A percentile compares a stretch with the other conserved stretches of the same genome.
Conservation (phyloP, 495 filamentous ascomycete genomes). For the Pyronema omphalodes region DNA sequence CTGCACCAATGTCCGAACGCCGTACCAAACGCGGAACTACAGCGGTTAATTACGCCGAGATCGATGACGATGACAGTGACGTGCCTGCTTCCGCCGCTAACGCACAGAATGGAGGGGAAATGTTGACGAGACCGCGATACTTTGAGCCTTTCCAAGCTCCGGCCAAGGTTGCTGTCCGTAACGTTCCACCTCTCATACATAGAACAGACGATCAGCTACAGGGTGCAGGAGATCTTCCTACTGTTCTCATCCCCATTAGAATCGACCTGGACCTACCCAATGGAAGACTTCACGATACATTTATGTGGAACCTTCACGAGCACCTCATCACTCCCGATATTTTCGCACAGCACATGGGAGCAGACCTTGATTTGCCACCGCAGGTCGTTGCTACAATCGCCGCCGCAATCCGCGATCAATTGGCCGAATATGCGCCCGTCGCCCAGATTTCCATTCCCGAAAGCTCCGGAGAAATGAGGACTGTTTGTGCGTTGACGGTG, state of each 20-base stretch:
- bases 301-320: constrained; percentile 96
- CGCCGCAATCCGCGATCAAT: constrained; percentile 79
- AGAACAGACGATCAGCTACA: constrained; percentile 55
- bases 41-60: constrained; percentile 93
- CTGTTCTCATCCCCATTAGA: constrained; percentile 85
- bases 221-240: constrained; percentile 66
- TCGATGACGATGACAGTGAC: constrained; percentile 48
- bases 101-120: background rate
- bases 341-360: constrained; percentile 76
- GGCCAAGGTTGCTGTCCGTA: background rate
- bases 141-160: background rate
- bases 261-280: constrained; percentile 84
- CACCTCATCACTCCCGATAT: constrained; percentile 84
- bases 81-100: background rate
- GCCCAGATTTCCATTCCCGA: constrained; percentile 61
- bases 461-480: constrained; percentile 24
- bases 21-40: constrained; percentile 89
- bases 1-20: constrained; percentile 50
- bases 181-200: constrained; percentile 3
- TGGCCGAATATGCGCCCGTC: constrained; percentile 91
- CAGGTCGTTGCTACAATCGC: constrained; percentile 59
- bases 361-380: constrained; percentile 79
- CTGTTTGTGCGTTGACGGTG: constrained; percentile 72
- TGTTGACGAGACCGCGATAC: background rate
- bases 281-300: constrained; percentile 74